Evolutionary conservation across 805 yeast species (phyloP).

Genomic region (Wickerhamomyces pijperi): DNA sequence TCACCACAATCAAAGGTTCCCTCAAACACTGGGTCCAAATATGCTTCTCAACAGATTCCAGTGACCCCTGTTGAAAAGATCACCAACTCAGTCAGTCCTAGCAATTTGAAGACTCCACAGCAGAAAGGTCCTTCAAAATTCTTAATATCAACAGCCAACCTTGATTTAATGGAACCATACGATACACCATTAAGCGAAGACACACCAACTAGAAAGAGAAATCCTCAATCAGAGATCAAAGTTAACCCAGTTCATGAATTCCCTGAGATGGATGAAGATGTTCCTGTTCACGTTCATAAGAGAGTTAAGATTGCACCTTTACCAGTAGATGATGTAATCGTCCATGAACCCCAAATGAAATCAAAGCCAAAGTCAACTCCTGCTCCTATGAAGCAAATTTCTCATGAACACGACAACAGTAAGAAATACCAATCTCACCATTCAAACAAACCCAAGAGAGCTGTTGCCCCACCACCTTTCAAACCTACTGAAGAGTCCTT

Average conservation of each 20-base stretch:
- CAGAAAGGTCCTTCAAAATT: slow-evolving; percentile 10
- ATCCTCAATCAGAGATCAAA: not conserved
- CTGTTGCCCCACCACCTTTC: slow-evolving; percentile 7
- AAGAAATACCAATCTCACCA: no score
- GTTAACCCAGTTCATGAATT: not conserved
- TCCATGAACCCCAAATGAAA: slow-evolving; percentile 4
- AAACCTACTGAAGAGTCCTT: slow-evolving; percentile 3
- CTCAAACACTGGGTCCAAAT: no score
- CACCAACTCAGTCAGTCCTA: slow-evolving; percentile 3
- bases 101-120: slow-evolving; percentile 4
- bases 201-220: slow-evolving; percentile 10
- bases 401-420: no score
- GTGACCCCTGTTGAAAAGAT: slow-evolving; percentile 11
- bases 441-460: not conserved
- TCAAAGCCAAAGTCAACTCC: not conserved
- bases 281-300: not conserved
- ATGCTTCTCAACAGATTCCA: slow-evolving; percentile 2
- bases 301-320: not conserved
- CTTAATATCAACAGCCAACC: slow-evolving; percentile 8
- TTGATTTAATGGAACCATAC: slow-evolving; percentile 2
- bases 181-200: slow-evolving; percentile 5
- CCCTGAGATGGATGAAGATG: not conserved
- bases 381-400: no score
- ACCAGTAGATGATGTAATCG: not conserved
- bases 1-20: no score